Evolutionary conservation across 2,329 filamentous ascomycete species (phyloP).

Genomic region (Arthroderma sp.): DNA sequence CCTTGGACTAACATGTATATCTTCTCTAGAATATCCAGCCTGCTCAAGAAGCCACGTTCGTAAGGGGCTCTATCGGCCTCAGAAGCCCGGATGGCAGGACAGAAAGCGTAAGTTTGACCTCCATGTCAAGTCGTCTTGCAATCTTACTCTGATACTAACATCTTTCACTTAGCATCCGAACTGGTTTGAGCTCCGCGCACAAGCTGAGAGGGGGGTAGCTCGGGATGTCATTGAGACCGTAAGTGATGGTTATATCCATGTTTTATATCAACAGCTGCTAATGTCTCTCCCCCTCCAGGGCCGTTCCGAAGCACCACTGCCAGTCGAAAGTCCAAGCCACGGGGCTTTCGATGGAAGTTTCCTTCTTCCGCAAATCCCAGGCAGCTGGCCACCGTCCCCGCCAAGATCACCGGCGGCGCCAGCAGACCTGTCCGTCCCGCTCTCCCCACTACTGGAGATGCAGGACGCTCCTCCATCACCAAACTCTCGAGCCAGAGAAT

Average conservation of each 20-base stretch:
- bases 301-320: not conserved
- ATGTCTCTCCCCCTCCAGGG: not conserved
- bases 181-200: not conserved
- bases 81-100: not conserved
- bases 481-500: not conserved
- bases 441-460: not conserved
- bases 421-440: not conserved
- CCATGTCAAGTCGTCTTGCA: not conserved
- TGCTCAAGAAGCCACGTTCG: not conserved
- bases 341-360: not conserved
- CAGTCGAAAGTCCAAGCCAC: not conserved
- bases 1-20: not conserved
- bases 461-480: not conserved
- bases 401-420: not conserved
- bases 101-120: not conserved
- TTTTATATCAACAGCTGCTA: not conserved
- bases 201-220: not conserved
- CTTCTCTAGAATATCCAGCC: not conserved
- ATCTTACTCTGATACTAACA: not conserved
- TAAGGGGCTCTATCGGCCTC: not conserved
- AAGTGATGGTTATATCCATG: not conserved
- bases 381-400: conserved; percentile 1
- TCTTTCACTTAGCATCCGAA: not conserved
- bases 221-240: not conserved
- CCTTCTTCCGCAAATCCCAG: not conserved